Evolutionary conservation across 345 rosid genomes (phyloP).

Genomic region (Lagerstroemia speciosa): DNA sequence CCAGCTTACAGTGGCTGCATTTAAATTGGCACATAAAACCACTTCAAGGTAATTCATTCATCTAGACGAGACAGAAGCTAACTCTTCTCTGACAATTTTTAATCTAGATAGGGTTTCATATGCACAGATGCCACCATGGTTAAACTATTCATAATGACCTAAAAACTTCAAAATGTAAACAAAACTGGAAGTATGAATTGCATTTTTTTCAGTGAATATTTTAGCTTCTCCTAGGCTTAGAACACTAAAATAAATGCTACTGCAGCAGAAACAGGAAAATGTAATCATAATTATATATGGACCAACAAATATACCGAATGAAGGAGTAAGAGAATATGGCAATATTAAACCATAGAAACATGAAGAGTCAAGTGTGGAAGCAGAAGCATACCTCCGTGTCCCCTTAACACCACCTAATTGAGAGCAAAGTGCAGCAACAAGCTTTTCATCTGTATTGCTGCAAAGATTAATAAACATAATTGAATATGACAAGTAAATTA

Average conservation of each 20-base stretch:
- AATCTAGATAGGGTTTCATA: neutral
- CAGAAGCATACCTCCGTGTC: conserved; percentile 37
- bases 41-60: neutral
- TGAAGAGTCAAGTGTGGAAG: neutral
- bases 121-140: neutral
- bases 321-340: conserved; percentile 5
- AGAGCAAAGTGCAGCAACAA: conserved; percentile 84
- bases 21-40: neutral
- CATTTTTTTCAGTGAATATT: neutral
- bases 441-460: conserved; percentile 92
- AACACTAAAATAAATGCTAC: too few species aligned
- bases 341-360: neutral
- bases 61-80: neutral
- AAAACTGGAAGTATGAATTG: neutral
- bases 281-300: neutral
- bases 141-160: neutral
- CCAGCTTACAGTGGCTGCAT: too few species aligned
- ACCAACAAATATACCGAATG: neutral
- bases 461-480: conserved; percentile 8
- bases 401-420: conserved; percentile 44
- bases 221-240: neutral
- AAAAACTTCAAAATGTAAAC: neutral
- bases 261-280: neutral
- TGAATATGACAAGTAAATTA: conserved; percentile 1
- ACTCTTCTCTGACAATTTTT: neutral